Conservation (phyloP, 345 rosid species). For the Clarkia xantiana region DNA sequence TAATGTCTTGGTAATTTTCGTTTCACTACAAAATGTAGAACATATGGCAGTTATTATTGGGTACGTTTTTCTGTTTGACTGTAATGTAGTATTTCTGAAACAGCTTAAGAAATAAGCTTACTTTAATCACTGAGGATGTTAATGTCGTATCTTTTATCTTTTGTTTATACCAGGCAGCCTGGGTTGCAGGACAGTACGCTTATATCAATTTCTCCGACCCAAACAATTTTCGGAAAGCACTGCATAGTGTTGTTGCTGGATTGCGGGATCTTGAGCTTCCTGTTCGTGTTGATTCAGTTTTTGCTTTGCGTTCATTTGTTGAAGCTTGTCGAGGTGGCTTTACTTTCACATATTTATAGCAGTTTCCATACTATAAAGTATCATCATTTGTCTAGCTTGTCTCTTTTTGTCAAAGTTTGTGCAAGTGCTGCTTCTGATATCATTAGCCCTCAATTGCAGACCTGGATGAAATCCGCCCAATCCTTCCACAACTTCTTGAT, state of each 20-base stretch:
- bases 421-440: not conserved
- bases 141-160: not conserved
- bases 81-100: too few relatives aligned
- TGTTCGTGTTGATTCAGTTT: slow-evolving; percentile 96
- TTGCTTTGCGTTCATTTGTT: slow-evolving; percentile 85
- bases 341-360: slow-evolving; percentile 5
- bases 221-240: slow-evolving; percentile 66
- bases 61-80: too few relatives aligned
- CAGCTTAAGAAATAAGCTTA: too few relatives aligned
- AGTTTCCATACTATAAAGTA: not conserved
- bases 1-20: too few relatives aligned
- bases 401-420: too few relatives aligned
- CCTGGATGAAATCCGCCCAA: slow-evolving; percentile 88
- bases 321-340: slow-evolving; percentile 78
- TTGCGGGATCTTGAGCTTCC: slow-evolving; percentile 91
- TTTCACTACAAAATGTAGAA: too few relatives aligned
- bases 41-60: too few relatives aligned
- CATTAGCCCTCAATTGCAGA: slow-evolving; percentile 33
- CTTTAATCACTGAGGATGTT: too few relatives aligned
- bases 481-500: slow-evolving; percentile 91
- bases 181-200: slow-evolving; percentile 99
- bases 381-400: too few relatives aligned
- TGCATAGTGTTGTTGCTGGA: slow-evolving; percentile 81
- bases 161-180: slow-evolving; percentile 50
- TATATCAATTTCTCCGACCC: slow-evolving; percentile 67